A percentile compares a stretch with the other conserved stretches of the same genome.
These are phyloP conservation scores for Umbelopsis isabellina DNA, from an alignment of 192 early-diverging fungal genomes.

Conservation along the genomic window DNA sequence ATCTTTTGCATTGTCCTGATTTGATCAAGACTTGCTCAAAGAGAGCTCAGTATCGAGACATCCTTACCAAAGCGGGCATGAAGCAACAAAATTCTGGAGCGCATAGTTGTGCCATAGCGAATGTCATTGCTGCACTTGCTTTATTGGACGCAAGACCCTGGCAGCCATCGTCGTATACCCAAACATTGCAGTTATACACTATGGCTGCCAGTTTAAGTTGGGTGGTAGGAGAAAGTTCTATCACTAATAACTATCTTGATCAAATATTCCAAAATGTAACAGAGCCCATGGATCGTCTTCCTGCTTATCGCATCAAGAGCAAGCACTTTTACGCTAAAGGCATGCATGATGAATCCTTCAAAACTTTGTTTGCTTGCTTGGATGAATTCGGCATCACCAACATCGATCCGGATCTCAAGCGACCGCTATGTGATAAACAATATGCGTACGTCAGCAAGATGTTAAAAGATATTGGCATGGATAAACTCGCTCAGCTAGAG, in stretches of 20 bases:
- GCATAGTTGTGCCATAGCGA: conserved; percentile 27
- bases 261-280: conserved; percentile 28
- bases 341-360: conserved; percentile 26
- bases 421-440: conserved; percentile 2
- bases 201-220: conserved; percentile 29
- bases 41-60: conserved; percentile 21
- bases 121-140: conserved; percentile 27
- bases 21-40: conserved; percentile 12
- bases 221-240: conserved; percentile 29
- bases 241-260: conserved; percentile 17
- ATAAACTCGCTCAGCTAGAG: not conserved
- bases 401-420: not conserved
- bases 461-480: conserved; percentile 26
- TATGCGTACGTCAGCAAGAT: conserved; percentile 17
- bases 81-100: conserved; percentile 32
- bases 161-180: conserved; percentile 6
- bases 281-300: conserved; percentile 30
- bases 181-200: conserved; percentile 24
- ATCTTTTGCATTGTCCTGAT: conserved; percentile 32
- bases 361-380: conserved; percentile 23
- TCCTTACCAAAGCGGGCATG: conserved; percentile 27
- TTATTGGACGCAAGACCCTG: conserved; percentile 20
- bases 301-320: conserved; percentile 28
- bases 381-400: conserved; percentile 27
- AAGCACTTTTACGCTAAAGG: conserved; percentile 31